Evolutionary conservation across 2,329 filamentous ascomycete genomes (phyloP), one percentile per base, ranked within the genome.

Genomic region (Penicillium sp.): DNA sequence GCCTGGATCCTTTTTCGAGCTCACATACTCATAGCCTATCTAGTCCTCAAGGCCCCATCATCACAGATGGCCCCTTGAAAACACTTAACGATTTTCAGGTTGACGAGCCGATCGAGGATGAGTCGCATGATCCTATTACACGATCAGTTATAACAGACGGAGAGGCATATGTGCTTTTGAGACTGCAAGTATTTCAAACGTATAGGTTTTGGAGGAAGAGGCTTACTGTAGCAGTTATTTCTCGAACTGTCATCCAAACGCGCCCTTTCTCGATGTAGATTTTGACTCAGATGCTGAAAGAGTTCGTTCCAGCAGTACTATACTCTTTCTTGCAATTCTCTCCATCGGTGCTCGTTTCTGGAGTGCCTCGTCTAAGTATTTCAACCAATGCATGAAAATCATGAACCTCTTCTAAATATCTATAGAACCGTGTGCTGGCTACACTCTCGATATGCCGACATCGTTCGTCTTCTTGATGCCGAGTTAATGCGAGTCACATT

Each of bases 401-500:
- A 7, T 8, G 2, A 13, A 23, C 15, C 18, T 15, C 18, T 39
- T 9, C 9, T 24, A 41, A 15, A 40, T 40, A 3, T 20, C 8
- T 32, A 4, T n/a, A 49, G 47, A 23, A 26, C 26, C 12, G 3
- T n/a, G 8, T 49, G 47, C n/a, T 49, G 47, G 47, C 30, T 49
- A n/a, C 47, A 49, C n/a, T 27, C 23, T 10, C 21, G 47, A 27
- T 49, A 49, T 29, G 18, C 47, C n/a, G 40, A 36, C 13, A 18
- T 44, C 10, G 30, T 49, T 4, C 18, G 21, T 3, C 29, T 49
- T 26, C 47, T 49, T 20, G 47, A 49, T 21, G 47, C 47, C 7
- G 47, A 49, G 18, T 4, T 49, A 2, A 49, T 49, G 47, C 17
- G 47, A 44, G 29, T 49, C 17, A 49, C 47, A 9, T 40, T 49